A percentile compares a stretch with the other conserved stretches of the same genome.
phyloP scores from a whole-genome alignment of 2,329 filamentous ascomycete genomes.

The Metarhizium album region DNA sequence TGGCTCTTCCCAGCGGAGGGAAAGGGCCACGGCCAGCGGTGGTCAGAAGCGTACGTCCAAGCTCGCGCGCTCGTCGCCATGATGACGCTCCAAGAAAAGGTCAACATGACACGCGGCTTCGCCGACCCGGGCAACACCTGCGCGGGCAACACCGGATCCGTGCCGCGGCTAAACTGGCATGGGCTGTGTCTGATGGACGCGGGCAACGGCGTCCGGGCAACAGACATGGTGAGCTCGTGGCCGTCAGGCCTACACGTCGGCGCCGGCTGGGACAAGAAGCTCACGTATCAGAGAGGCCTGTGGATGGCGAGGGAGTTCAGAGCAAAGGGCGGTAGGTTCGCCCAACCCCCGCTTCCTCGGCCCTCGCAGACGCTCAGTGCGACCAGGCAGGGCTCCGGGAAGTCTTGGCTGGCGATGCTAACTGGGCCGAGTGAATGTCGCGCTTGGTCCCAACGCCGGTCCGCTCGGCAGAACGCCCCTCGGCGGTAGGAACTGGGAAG shows the following conservation, averaged over 20 bases:
- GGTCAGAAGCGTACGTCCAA: slow-evolving; percentile 48
- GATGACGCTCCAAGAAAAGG: slow-evolving; percentile 58
- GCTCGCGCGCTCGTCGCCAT: slow-evolving; percentile 45
- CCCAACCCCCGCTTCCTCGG: background rate
- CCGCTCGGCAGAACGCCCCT: slow-evolving; percentile 59
- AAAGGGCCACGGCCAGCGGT: slow-evolving; percentile 26
- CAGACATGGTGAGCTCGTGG: slow-evolving; percentile 37
- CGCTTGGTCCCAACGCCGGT: slow-evolving; percentile 60
- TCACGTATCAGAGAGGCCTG: slow-evolving; percentile 39
- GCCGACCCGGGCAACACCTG: slow-evolving; percentile 38
- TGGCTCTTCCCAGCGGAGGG: slow-evolving; percentile 16
- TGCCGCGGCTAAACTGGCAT: slow-evolving; percentile 33
- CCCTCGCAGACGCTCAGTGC: too few relatives aligned
- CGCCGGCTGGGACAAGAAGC: slow-evolving; percentile 41
- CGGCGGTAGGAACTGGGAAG: slow-evolving; percentile 67
- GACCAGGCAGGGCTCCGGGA: too few relatives aligned
- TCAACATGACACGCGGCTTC: slow-evolving; percentile 39
- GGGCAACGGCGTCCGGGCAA: slow-evolving; percentile 36
- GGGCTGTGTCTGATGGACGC: slow-evolving; percentile 40
- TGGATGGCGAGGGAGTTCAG: slow-evolving; percentile 48
- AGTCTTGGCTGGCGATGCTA: background rate
- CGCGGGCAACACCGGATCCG: slow-evolving; percentile 34
- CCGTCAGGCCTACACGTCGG: slow-evolving; percentile 37
- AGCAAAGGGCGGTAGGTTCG: slow-evolving; percentile 41
- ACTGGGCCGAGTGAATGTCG: slow-evolving; percentile 44